A percentile compares a stretch with the other conserved stretches of the same genome.
phyloP scores from a whole-genome alignment of 2,329 filamentous ascomycete species.

The Botrytis cinerea region DNA sequence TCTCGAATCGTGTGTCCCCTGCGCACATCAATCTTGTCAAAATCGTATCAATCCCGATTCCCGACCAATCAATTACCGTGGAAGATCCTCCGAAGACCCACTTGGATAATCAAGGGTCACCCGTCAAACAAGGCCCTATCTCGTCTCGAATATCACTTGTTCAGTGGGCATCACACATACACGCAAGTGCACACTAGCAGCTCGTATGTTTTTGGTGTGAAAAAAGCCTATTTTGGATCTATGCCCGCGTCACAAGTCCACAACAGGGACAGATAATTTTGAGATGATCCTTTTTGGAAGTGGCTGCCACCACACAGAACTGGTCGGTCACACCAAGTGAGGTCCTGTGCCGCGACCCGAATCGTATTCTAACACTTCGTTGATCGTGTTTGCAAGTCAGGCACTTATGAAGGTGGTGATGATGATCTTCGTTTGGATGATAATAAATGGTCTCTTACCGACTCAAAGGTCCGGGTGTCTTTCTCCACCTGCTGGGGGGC shows the following conservation, averaged over 20 bases:
- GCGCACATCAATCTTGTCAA: constrained; percentile 13
- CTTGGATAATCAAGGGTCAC: constrained; percentile 4
- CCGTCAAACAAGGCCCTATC: constrained; percentile 6
- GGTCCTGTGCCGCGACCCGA: background rate
- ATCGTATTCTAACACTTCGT: background rate
- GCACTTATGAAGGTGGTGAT: background rate
- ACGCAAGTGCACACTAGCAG: constrained; percentile 5
- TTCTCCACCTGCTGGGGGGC: background rate
- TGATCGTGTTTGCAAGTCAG: background rate
- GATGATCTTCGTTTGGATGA: background rate
- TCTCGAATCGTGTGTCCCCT: background rate
- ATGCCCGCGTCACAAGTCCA: background rate
- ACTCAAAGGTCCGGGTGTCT: constrained; percentile 4
- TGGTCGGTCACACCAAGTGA: background rate
- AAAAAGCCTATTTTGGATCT: background rate
- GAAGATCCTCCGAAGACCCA: background rate
- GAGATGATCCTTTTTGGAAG: background rate
- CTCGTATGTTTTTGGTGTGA: background rate
- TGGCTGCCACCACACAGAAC: background rate
- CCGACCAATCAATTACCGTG: constrained; percentile 5
- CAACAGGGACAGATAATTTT: background rate
- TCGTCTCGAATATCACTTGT: constrained; percentile 12
- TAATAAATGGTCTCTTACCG: background rate
- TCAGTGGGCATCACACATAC: background rate
- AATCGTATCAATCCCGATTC: constrained; percentile 1